phyloP scores from a whole-genome alignment of 805 yeast genomes.

The Wickerhamiella spandovensis region DNA sequence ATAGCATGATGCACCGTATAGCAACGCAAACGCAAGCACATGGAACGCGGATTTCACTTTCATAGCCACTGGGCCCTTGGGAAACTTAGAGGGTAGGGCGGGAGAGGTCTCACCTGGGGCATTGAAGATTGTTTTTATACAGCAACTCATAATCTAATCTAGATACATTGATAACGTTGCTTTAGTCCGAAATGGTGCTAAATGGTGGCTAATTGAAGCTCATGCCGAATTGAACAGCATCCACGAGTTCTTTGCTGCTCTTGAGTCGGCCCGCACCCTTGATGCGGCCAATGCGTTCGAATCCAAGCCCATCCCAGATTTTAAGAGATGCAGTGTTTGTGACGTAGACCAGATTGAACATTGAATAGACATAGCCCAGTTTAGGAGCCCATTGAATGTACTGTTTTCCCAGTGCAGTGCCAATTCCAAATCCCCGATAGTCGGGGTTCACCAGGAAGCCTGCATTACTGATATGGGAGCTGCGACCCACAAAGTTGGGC shows the following conservation, averaged over 20 bases:
- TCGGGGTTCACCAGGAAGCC: constrained; percentile 60
- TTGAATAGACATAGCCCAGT: constrained; percentile 69
- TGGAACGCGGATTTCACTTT: neutral
- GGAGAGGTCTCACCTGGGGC: no score
- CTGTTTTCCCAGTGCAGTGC: constrained; percentile 51
- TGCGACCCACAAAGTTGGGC: constrained; percentile 77
- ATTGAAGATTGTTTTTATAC: no score
- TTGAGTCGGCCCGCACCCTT: constrained; percentile 62
- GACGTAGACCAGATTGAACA: constrained; percentile 76
- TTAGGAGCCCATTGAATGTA: constrained; percentile 63
- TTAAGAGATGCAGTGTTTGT: constrained; percentile 61
- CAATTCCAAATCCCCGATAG: constrained; percentile 56
- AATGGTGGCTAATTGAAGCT: neutral
- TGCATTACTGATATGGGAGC: constrained; percentile 78
- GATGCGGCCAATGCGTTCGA: constrained; percentile 62
- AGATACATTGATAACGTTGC: no score
- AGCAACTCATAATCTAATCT: no score
- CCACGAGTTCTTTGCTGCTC: constrained; percentile 49
- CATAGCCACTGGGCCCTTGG: neutral
- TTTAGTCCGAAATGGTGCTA: no score
- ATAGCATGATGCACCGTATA: neutral
- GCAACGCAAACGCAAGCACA: neutral
- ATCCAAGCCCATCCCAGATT: constrained; percentile 78
- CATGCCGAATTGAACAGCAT: constrained; percentile 68
- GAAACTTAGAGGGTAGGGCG: neutral